Base-by-base conservation (phyloP, 495 filamentous ascomycete genomes). In the Bacidia rubella region DNA sequence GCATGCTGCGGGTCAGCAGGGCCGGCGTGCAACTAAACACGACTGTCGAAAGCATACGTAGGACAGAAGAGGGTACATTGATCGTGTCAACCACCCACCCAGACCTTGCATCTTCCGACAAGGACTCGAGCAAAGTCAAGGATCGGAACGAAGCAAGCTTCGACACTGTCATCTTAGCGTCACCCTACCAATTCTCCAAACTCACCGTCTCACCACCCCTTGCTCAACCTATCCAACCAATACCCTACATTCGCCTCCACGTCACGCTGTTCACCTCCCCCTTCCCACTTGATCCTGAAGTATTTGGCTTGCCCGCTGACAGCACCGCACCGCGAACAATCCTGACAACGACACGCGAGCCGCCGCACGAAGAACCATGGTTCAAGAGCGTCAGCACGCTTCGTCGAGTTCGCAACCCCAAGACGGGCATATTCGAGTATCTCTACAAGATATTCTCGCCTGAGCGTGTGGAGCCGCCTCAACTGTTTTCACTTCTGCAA, bases 361-460 rank as follows among this genome's bases (percentile, higher is more conserved):
- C 64, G 72, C 35, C 44, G 74, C 47, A 85, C 76, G 4, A 87
- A 86, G 0, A 76, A 71, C 11, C 85, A 0, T 78, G 77, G 2
- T 97, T 95, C 75, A 96, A 84, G 74, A 90, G 85, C 63, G 83
- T 95, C 64, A 93, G 82, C 55, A 82, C 80, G 10, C 74, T 95
- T 17, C 75, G 76, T 10, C 74, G 70, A n/a, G 71, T 83, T 7
- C 61, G 66, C 26, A 85, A 82, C 50, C 75, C 81, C 0, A 61
- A 65, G 25, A 70, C 74, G 0, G 55, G 69, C 4, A 57, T 67
- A 17, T 54, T 58, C 17, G 90, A 98, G 62, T 89, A 86, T 59
- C 75, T 95, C 25, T 98, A 97, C 72, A 98, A 98, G 66, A 85
- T 97, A 53, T 98, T 97, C 74, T 93, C 88, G 0, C 86, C 89